Evolutionary conservation across 139 green algal genomes (phyloP), one percentile per base, ranked within the genome.

Genomic region (Axilococcus clingmanii): DNA sequence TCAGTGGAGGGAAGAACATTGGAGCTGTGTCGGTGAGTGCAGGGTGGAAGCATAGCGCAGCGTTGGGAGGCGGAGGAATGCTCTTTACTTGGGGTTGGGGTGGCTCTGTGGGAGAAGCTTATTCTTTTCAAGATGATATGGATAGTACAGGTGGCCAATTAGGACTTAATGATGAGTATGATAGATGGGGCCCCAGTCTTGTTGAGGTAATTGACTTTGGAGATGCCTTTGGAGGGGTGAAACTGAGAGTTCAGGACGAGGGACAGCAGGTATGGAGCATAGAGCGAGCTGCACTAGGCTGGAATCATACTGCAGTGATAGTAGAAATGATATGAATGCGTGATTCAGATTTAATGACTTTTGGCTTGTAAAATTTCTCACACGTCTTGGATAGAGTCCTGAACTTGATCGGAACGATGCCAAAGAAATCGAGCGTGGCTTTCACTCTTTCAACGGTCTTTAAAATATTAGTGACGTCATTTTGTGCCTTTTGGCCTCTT

Each of bases 71-170:
- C 9, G 22, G 19, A 34, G 61, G 67, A 16, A n/a, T 32, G 35
- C 60, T 77, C 12, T 40, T 40, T 25, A 66, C 55, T 14, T 76
- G 63, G 63, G 66, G 71, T 7, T 80, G 71, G 71, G 71, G 71
- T 48, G 71, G 71, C 6, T 29, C 51, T 42, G 31, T 56, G 24
- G 63, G 59, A 25, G 58, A 54, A 2, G 38, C 62, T 11, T 25
- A 51, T 17, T 56, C 45, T 24, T 46, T 64, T 3, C n/a, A n/a
- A n/a, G 52, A 74, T 16, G 30, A 51, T 17, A 14, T 27, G 25
- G 48, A 20, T 19, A 61, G 68, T 35, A 59, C 43, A 5, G 71
- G 71, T 0, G 71, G 71, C 3, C 71, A 80, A 59, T 67, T 80
- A 25, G 67, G 71, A 7, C 49, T 66, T 4, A 68, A 58, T 37